A percentile compares a stretch with the other conserved stretches of the same genome.
Conservation (phyloP, 768 basidiomycete species). For the Pleurotus eryngii region DNA sequence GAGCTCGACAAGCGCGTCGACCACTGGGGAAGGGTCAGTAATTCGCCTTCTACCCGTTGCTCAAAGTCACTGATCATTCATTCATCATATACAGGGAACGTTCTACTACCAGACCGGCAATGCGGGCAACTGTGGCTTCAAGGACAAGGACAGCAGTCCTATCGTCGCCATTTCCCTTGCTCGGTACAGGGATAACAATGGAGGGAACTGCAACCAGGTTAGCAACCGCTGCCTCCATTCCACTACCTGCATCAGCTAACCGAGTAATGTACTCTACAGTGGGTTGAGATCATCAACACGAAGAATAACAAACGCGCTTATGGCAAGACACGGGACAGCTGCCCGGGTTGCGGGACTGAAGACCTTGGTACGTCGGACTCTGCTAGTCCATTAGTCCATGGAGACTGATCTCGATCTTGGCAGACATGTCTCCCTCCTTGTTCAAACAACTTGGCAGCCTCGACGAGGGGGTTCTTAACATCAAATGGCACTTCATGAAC, state of each 20-base stretch:
- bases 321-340: slow-evolving; percentile 55
- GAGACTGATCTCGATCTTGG: neutral
- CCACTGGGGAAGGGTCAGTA: slow-evolving; percentile 49
- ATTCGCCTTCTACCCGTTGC: neutral
- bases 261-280: slow-evolving; percentile 32
- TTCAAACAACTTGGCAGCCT: slow-evolving; percentile 53
- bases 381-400: neutral
- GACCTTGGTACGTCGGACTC: slow-evolving; percentile 51
- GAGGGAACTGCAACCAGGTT: slow-evolving; percentile 61
- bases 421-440: slow-evolving; percentile 66
- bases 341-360: slow-evolving; percentile 45
- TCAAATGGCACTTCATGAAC: slow-evolving; percentile 62
- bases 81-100: slow-evolving; percentile 52
- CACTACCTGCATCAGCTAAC: slow-evolving; percentile 6
- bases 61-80: slow-evolving; percentile 19
- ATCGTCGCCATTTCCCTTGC: slow-evolving; percentile 61
- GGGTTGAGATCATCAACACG: slow-evolving; percentile 58
- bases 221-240: slow-evolving; percentile 13
- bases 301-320: slow-evolving; percentile 46
- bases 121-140: slow-evolving; percentile 61
- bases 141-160: slow-evolving; percentile 42
- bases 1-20: slow-evolving; percentile 50
- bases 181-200: slow-evolving; percentile 49
- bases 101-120: slow-evolving; percentile 52
- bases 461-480: slow-evolving; percentile 43